Evolutionary conservation across 2,329 filamentous ascomycete genomes (phyloP), one percentile per base, ranked within the genome.

Genomic region (Gnomoniopsis sp.): DNA sequence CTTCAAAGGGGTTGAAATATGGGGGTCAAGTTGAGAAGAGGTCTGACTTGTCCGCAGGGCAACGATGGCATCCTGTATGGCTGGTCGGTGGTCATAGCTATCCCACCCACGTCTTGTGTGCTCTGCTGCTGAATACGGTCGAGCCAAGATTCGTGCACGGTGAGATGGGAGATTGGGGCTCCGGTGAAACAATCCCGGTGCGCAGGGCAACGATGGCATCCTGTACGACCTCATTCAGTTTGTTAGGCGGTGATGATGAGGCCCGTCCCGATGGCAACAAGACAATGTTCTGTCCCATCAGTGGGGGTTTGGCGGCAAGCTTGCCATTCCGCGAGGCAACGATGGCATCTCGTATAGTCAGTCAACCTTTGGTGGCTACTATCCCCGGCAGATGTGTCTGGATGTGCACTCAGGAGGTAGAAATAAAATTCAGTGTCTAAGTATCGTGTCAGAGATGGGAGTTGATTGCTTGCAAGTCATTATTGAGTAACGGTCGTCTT

Each of bases 61-160:
- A 67, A 66, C 65, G 66, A 68, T 67, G 66, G 66, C 66, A 68
- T 68, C 66, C 63, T 65, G 66, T 64, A 66, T 64, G 60, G 49
- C 44, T 38, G 44, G n/a, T 38, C 15, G 41, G 49, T 50, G 33
- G 19, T 49, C 34, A 22, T 3, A 44, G 41, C 17, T n/a, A 44
- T 36, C 59, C 58, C n/a, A 60, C 59, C 62, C 53, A 59, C 55
- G 46, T 62, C 57, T 58, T 60, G 57, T 60, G 57, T 36, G 51
- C 50, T 60, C 44, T 55, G 49, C 36, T 22, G 49, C 8, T 30
- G 26, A 41, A 46, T 22, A 57, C 49, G 23, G 44, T 26, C 34
- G 57, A 44, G 49, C 43, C 21, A 30, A 46, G 47, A 51, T 17
- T 51, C 12, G 19, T 38, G 17, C 36, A 38, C 3, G 17, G 4